Conservation (phyloP, 2,329 filamentous ascomycete genomes). For the Colletotrichum sublineola region DNA sequence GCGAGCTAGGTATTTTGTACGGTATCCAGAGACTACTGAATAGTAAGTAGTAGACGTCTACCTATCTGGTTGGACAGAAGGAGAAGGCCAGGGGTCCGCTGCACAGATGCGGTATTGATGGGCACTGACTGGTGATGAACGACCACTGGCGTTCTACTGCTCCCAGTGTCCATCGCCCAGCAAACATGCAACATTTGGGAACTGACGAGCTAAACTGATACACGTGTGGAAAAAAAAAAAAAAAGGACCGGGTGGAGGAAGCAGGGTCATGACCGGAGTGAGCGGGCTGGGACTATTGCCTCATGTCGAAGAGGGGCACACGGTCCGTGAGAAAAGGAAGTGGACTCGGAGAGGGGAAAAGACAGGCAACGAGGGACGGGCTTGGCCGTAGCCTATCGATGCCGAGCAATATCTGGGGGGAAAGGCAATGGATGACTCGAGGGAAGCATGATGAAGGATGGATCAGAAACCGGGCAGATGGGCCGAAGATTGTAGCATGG, state of each 20-base stretch:
- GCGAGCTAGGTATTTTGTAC: background rate
- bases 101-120: conserved; percentile 35
- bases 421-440: background rate
- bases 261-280: background rate
- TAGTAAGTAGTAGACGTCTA: no score
- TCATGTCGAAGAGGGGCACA: conserved; percentile 21
- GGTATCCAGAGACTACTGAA: no score
- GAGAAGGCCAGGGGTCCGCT: conserved; percentile 32
- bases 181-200: background rate
- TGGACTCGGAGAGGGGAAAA: background rate
- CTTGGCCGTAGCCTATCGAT: conserved; percentile 12
- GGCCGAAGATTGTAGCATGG: background rate
- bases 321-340: conserved; percentile 5
- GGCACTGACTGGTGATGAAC: background rate
- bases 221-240: background rate
- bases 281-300: conserved; percentile 1
- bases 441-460: background rate
- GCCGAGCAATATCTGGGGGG: conserved; percentile 19
- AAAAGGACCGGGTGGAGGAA: background rate
- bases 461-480: background rate
- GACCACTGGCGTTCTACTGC: conserved; percentile 18
- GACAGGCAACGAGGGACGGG: background rate
- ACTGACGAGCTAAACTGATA: conserved; percentile 6
- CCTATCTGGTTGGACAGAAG: background rate
- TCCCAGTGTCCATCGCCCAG: background rate